Conservation (phyloP, 192 early-diverging fungal genomes). For the Rhizophagus clarus region DNA sequence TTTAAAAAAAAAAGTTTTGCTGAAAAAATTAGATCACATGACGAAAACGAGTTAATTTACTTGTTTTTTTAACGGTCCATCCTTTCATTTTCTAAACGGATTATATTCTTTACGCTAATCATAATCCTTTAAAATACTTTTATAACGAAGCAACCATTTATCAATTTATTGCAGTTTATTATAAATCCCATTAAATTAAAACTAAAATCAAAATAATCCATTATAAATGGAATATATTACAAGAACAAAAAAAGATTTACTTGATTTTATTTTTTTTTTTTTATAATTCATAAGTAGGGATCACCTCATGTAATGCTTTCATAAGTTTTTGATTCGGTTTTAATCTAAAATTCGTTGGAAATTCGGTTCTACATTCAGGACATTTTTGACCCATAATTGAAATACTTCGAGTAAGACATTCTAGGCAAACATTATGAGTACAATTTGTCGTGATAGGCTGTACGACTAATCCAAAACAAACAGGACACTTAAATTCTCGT, state of each 20-base stretch:
- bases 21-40: too few species aligned
- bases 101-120: too few species aligned
- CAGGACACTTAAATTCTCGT: slow-evolving; percentile 38
- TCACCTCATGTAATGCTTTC: slow-evolving; percentile 27
- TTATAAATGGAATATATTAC: too few species aligned
- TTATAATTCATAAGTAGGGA: slow-evolving; percentile 6
- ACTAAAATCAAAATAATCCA: too few species aligned
- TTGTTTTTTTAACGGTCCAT: too few species aligned
- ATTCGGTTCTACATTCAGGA: slow-evolving; percentile 35
- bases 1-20: too few species aligned
- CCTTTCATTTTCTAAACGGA: too few species aligned
- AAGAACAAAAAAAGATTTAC: background rate
- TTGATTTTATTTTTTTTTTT: background rate
- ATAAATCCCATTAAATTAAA: too few species aligned
- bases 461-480: slow-evolving; percentile 37
- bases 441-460: slow-evolving; percentile 43
- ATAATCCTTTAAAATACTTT: too few species aligned
- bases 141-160: too few species aligned
- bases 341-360: background rate
- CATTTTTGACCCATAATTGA: slow-evolving; percentile 29
- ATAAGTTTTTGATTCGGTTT: slow-evolving; percentile 23
- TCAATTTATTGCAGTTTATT: too few species aligned
- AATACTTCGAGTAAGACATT: slow-evolving; percentile 32
- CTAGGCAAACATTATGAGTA: slow-evolving; percentile 38
- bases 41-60: too few species aligned